Conservation (phyloP, 805 yeast genomes). For the Candida peoriensis region DNA sequence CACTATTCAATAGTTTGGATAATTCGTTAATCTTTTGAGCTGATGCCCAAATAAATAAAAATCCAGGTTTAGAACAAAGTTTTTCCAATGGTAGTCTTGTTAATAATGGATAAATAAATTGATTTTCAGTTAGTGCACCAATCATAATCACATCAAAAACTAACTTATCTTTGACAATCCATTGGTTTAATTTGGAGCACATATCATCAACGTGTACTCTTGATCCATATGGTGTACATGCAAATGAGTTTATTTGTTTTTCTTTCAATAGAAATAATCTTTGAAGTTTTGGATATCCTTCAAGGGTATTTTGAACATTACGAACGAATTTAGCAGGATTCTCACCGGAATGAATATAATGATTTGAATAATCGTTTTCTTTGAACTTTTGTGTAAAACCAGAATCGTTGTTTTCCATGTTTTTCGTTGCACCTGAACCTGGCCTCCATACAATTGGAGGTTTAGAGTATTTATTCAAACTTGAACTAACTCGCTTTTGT, state of each 20-base stretch:
- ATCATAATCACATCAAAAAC: slow-evolving; percentile 90
- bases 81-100: slow-evolving; percentile 64
- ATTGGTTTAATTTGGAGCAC: slow-evolving; percentile 48
- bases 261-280: slow-evolving; percentile 61
- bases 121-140: slow-evolving; percentile 77
- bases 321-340: slow-evolving; percentile 61
- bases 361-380: slow-evolving; percentile 71
- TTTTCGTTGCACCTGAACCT: too few relatives aligned
- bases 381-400: slow-evolving; percentile 26
- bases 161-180: slow-evolving; percentile 55
- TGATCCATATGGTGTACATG: slow-evolving; percentile 63
- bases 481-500: too few relatives aligned
- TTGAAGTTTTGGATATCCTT: slow-evolving; percentile 84
- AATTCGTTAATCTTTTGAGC: slow-evolving; percentile 64
- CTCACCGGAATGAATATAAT: slow-evolving; percentile 57
- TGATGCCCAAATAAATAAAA: slow-evolving; percentile 84
- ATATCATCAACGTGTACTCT: slow-evolving; percentile 49
- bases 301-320: slow-evolving; percentile 61
- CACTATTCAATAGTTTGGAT: slow-evolving; percentile 46
- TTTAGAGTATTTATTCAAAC: too few relatives aligned
- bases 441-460: too few relatives aligned
- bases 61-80: slow-evolving; percentile 80
- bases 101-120: slow-evolving; percentile 57
- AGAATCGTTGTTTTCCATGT: too few relatives aligned
- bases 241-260: slow-evolving; percentile 46